These are phyloP conservation scores for Volvox carteri DNA, from an alignment of 163 green algal species.

Conservation along the genomic window DNA sequence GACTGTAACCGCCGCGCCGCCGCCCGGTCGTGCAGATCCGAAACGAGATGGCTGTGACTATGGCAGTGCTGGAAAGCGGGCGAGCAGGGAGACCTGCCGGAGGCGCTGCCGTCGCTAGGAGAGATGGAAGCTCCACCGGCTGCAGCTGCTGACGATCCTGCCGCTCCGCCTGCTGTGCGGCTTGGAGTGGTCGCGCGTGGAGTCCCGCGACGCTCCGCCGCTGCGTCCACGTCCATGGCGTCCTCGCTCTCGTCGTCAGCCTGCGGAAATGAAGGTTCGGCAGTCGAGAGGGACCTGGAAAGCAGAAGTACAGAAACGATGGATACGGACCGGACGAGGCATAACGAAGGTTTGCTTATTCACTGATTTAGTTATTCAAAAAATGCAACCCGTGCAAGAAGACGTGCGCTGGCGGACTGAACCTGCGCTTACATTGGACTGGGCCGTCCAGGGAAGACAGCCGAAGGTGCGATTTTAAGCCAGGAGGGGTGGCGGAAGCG, in stretches of 20 bases:
- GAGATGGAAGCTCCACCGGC: background rate
- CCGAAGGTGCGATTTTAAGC: no score
- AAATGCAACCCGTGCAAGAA: no score
- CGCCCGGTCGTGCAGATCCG: slow-evolving; percentile 28
- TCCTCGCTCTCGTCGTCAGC: background rate
- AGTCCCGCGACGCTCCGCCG: background rate
- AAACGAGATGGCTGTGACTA: slow-evolving; percentile 32
- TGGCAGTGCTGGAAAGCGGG: slow-evolving; percentile 56
- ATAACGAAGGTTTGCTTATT: no score
- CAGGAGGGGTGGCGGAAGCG: no score
- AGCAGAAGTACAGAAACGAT: no score
- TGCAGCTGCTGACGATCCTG: background rate
- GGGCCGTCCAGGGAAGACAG: no score
- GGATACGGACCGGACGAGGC: no score
- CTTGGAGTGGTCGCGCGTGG: background rate
- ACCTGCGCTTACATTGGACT: no score
- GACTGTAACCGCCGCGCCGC: background rate
- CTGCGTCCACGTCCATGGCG: background rate
- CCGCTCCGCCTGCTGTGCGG: slow-evolving; percentile 3
- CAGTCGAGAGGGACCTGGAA: no score
- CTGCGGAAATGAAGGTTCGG: no score
- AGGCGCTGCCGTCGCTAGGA: background rate
- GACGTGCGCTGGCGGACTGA: no score
- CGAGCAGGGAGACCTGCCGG: background rate
- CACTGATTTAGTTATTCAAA: no score